Base-by-base conservation (phyloP, 108 stramenopile genomes). In the Pseudonitzschia multiseries region DNA sequence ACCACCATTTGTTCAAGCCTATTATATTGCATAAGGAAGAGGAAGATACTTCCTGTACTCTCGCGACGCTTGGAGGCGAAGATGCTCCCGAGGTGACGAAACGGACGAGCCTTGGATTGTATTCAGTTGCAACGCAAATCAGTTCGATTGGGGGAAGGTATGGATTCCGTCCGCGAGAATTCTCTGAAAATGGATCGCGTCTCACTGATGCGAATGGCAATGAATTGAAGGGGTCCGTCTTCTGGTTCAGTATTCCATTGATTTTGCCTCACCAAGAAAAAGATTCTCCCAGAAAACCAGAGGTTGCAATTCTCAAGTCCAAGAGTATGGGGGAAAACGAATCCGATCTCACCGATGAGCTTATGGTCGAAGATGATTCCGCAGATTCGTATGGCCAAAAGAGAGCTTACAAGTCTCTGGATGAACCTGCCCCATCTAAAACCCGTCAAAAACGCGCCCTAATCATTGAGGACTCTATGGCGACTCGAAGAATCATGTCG, bases 401-500 rank as follows among this genome's bases (percentile, higher is more conserved):
- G 53, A 12, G 69, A 56, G 20, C 8, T 44, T 67, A 56, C 69
- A 36, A 31, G 32, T 0, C 69, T 29, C 13, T 33, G 33, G 31
- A 31, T 4, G 53, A 32, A 32, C 53, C 36, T 20, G 15, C 20
- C 14, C 18, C 53, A 8, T 56, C 54, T 26, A 26, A 60, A 48
- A 40, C 17, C 42, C 76, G 76, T 42, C n/a, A 53, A 27, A 83
- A 74, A 21, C 59, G 76, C 20, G 86, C 86, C 21, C 60, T 87
- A 0, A 74, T 85, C 6, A 75, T 89, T 62, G 89, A 89, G 62
- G 89, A 89, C 46, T 87, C 86, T 0, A n/a, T 85, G 59, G 77
- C 82, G 12, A 86, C 89, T 48, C 70, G 89, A 31, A 87, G 89
- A 78, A 72, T 69, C 3, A 31, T 89, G 42, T 71, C 78, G 24